phyloP scores from a whole-genome alignment of 108 stramenopile species.

The Pseudonitzschia multiseries region DNA sequence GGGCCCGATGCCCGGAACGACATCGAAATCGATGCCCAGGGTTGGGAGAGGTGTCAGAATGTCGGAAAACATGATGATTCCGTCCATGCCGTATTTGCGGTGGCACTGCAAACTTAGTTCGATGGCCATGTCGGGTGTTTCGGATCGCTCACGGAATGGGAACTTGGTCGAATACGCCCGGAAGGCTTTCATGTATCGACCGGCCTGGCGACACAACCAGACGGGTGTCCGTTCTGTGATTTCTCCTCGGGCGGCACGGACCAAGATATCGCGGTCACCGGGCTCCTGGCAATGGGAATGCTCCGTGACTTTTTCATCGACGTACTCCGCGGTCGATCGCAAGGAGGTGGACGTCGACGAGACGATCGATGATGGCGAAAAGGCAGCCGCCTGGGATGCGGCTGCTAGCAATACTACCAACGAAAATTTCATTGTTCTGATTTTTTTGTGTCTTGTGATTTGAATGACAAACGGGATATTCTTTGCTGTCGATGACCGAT shows the following conservation, averaged over 20 bases:
- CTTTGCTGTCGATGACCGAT: too few relatives aligned
- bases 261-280: slow-evolving; percentile 88
- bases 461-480: too few relatives aligned
- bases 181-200: slow-evolving; percentile 98
- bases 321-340: slow-evolving; percentile 21
- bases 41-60: slow-evolving; percentile 96
- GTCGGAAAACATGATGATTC: slow-evolving; percentile 99
- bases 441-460: neutral
- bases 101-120: slow-evolving; percentile 95
- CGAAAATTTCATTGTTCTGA: slow-evolving; percentile 3
- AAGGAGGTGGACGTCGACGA: slow-evolving; percentile 4
- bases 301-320: slow-evolving; percentile 20
- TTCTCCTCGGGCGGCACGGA: slow-evolving; percentile 96
- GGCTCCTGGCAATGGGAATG: slow-evolving; percentile 48
- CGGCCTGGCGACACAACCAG: slow-evolving; percentile 99
- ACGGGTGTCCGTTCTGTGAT: slow-evolving; percentile 92
- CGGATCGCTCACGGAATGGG: slow-evolving; percentile 90
- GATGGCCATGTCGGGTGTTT: slow-evolving; percentile 93
- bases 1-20: slow-evolving; percentile 93
- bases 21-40: slow-evolving; percentile 96
- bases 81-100: slow-evolving; percentile 94
- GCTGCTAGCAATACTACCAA: slow-evolving; percentile 2
- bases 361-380: slow-evolving; percentile 10
- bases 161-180: slow-evolving; percentile 92
- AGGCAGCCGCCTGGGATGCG: slow-evolving; percentile 3